Conservation (phyloP, 2,329 filamentous ascomycete genomes). For the Xylaria sp. region DNA sequence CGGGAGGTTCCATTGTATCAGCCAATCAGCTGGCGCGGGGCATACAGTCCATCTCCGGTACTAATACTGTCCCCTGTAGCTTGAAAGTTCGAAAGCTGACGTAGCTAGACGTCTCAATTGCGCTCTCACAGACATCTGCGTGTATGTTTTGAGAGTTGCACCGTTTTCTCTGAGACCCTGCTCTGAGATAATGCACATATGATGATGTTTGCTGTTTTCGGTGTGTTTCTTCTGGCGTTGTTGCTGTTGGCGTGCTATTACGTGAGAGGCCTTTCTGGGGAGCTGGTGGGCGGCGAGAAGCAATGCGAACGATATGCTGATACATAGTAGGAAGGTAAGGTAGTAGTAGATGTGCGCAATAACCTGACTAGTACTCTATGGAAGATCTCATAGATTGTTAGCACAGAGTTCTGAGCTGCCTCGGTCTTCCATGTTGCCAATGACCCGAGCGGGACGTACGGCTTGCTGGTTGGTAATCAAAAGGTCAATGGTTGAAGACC, state of each 20-base stretch:
- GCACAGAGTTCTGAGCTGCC: conserved; percentile 7
- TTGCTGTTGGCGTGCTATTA: not conserved
- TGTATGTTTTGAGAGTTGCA: not conserved
- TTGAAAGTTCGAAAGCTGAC: not conserved
- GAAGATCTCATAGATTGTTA: too few species aligned
- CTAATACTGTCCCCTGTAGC: conserved; percentile 6
- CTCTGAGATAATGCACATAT: not conserved
- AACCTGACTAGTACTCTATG: too few species aligned
- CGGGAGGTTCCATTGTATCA: conserved; percentile 17
- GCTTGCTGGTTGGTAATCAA: conserved; percentile 30
- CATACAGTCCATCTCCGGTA: conserved; percentile 33
- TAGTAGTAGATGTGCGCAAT: too few species aligned
- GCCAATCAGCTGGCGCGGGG: conserved; percentile 41
- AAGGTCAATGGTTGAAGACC: not conserved
- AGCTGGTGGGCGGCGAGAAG: too few species aligned
- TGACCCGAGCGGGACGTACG: conserved; percentile 6
- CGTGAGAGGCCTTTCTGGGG: too few species aligned
- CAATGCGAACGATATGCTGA: too few species aligned
- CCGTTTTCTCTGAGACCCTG: not conserved
- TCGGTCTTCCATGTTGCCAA: conserved; percentile 14
- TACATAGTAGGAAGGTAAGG: too few species aligned
- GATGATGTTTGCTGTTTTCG: not conserved
- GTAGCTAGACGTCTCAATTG: not conserved
- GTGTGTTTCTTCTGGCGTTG: not conserved
- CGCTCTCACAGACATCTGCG: not conserved